Evolutionary conservation across 148 eudicot species (phyloP).

Genomic region (Nyssa sinensis): DNA sequence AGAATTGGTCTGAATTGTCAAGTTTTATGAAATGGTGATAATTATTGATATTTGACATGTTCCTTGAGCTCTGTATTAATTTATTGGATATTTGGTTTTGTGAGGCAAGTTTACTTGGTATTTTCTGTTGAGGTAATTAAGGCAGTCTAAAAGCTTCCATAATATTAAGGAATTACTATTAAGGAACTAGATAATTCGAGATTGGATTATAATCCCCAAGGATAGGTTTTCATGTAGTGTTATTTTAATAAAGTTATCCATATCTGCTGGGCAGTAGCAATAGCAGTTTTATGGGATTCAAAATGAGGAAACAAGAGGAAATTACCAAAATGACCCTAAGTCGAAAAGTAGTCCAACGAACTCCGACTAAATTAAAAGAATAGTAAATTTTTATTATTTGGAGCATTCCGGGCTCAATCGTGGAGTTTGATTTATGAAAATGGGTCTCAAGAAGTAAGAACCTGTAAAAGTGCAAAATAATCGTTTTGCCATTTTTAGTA

Average conservation of each 20-base stretch:
- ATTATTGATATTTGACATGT: constrained; percentile 20
- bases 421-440: too few relatives aligned
- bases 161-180: constrained; percentile 10
- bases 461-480: too few relatives aligned
- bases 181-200: neutral
- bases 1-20: neutral
- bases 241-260: neutral
- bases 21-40: neutral
- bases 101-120: constrained; percentile 20
- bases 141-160: neutral
- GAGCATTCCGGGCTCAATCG: too few relatives aligned
- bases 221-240: neutral
- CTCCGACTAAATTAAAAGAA: too few relatives aligned
- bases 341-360: too few relatives aligned
- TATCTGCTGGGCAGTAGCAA: neutral
- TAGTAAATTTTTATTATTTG: too few relatives aligned
- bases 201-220: neutral
- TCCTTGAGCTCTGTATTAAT: constrained; percentile 9
- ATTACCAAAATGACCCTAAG: too few relatives aligned
- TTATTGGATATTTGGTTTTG: constrained; percentile 13
- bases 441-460: too few relatives aligned
- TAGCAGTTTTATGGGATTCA: too few relatives aligned
- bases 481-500: too few relatives aligned
- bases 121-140: constrained; percentile 11
- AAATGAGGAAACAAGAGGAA: too few relatives aligned